Base-by-base conservation (phyloP, 1,139 yeast species). In the Geotrichum candidum region DNA sequence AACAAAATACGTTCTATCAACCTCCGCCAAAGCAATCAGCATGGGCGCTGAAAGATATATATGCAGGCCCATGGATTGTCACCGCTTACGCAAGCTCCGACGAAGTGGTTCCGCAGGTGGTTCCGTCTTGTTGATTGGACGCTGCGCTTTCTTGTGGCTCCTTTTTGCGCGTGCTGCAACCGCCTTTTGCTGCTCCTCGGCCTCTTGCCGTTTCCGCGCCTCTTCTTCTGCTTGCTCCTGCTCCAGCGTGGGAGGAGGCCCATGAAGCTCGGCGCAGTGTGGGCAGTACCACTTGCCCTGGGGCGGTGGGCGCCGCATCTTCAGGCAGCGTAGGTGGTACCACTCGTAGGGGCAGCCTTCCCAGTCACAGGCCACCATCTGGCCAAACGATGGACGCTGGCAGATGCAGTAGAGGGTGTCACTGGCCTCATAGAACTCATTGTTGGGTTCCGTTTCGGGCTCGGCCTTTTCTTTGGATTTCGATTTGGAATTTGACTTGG, bases 251-350 rank as follows among this genome's bases (percentile, higher is more conserved):
- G n/a, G 41, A 4, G 41, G 41, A 15, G 48, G 22, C 2, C 60
- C 60, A 45, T 53, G 45, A 38, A 54, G 54, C 23, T 54, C 23
- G 7, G 50, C 58, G 38, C 61, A 58, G n/a, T 31, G 23, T 25
- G 62, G 59, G 46, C 62, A 59, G 54, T 29, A 59, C 62, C 62
- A 59, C 4, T 45, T 56, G n/a, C 62, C 62, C 18, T 38, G 29
- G n/a, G 41, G 41, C 9, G 62, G 62, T 23, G 56, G 56, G 7
- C 41, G 18, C 25, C 41, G 51, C 10, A 54, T 27, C 11, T 53
- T 53, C 33, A 59, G 31, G 33, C 62, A 59, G 11, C 35, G 35
- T 22, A 56, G 18, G 45, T 59, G 62, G 25, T 27, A 59, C 62
- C 62, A 59, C 23, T 56, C 62, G 10, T 35, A 13, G 5, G 58